phyloP scores from a whole-genome alignment of 306 rosid species.

The Crotalaria pallida region DNA sequence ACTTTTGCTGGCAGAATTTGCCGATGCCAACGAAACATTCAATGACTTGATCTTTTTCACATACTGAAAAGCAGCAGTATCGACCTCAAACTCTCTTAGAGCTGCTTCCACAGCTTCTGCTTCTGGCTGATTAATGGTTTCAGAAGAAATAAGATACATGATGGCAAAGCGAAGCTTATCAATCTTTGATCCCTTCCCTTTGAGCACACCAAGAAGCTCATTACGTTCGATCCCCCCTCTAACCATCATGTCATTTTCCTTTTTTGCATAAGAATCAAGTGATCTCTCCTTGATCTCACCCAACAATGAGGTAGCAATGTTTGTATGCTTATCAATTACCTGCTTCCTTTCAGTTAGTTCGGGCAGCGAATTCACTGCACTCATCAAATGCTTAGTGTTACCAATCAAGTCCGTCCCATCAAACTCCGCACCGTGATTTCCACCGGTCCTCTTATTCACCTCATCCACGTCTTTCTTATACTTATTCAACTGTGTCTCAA shows the following conservation, averaged over 20 bases:
- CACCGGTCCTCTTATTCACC: constrained; percentile 88
- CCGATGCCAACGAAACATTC: constrained; percentile 73
- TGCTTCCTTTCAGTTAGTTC: constrained; percentile 92
- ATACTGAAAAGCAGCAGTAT: constrained; percentile 86
- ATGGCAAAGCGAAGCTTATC: constrained; percentile 96
- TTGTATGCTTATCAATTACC: constrained; percentile 94
- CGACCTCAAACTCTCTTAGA: constrained; percentile 77
- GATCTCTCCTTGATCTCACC: constrained; percentile 95
- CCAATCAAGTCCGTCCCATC: constrained; percentile 93
- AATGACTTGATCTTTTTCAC: constrained; percentile 90
- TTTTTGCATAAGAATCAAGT: constrained; percentile 87
- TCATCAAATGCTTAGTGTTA: constrained; percentile 95
- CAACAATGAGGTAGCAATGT: constrained; percentile 85
- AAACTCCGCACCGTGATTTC: constrained; percentile 76
- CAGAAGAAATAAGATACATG: constrained; percentile 80
- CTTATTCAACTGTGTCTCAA: constrained; percentile 79
- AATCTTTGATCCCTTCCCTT: constrained; percentile 80
- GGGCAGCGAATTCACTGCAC: constrained; percentile 92
- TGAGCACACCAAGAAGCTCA: constrained; percentile 68
- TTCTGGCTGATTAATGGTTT: constrained; percentile 71
- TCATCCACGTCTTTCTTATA: constrained; percentile 95
- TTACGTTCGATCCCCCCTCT: constrained; percentile 79
- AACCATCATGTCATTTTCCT: constrained; percentile 88
- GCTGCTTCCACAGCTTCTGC: constrained; percentile 84
- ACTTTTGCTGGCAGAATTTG: constrained; percentile 86